Evolutionary conservation across 768 basidiomycete species (phyloP).

Genomic region (Termitomyces sp.): DNA sequence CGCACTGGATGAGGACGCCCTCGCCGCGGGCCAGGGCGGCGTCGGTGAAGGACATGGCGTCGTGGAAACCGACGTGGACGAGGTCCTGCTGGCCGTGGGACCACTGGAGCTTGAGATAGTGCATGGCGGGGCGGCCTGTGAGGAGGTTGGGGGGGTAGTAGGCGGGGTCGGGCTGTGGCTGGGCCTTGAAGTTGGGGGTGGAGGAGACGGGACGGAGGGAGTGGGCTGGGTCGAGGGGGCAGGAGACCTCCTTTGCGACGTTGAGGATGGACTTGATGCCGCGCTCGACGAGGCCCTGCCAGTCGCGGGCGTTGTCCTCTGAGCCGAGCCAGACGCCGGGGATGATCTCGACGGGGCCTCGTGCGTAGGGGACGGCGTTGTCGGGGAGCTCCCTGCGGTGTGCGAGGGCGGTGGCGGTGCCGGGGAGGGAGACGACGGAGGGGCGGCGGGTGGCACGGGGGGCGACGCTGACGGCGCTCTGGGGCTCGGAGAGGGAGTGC

Average conservation of each 20-base stretch:
- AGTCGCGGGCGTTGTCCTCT: constrained; percentile 87
- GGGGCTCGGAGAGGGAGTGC: constrained; percentile 34
- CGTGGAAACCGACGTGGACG: constrained; percentile 70
- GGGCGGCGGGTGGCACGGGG: constrained; percentile 46
- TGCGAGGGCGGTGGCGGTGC: constrained; percentile 45
- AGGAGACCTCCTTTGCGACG: constrained; percentile 86
- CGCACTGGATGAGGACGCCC: constrained; percentile 82
- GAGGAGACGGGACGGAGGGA: constrained; percentile 59
- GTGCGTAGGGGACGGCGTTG: constrained; percentile 62
- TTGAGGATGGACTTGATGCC: constrained; percentile 82
- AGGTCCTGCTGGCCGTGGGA: constrained; percentile 93
- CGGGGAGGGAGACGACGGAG: constrained; percentile 66
- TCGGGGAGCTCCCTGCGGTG: constrained; percentile 62
- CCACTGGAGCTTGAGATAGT: constrained; percentile 89
- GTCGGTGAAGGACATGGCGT: constrained; percentile 80
- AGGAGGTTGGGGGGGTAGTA: constrained; percentile 64
- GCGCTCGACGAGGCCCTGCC: constrained; percentile 60
- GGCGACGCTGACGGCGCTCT: constrained; percentile 25
- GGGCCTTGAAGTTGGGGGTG: constrained; percentile 55
- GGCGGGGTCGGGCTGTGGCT: constrained; percentile 36
- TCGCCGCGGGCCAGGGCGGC: constrained; percentile 69
- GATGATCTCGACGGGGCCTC: constrained; percentile 81
- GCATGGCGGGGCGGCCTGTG: constrained; percentile 70
- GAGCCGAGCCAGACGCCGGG: constrained; percentile 88
- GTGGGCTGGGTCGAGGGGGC: constrained; percentile 52